Base-by-base conservation (phyloP, 2,329 filamentous ascomycete genomes). In the Aspergillus versicolor region DNA sequence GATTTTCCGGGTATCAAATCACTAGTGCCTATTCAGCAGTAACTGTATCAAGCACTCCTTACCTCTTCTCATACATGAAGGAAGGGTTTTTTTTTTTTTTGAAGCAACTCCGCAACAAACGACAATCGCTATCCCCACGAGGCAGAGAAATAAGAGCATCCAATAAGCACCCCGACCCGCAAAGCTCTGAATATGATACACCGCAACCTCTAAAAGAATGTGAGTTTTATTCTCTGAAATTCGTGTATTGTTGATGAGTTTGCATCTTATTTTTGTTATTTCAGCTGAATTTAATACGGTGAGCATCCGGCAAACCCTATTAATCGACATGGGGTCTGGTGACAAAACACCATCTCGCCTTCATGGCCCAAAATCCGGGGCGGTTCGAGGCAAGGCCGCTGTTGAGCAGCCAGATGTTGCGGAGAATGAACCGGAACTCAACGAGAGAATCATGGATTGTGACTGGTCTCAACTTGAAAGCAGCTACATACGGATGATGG, bases 401-500 rank as follows among this genome's bases (percentile, higher is more conserved):
- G 38, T 17, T 38, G 41, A 50, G 32, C n/a, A 48, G 43, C n/a
- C 38, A 37, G 45, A 27, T 41, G 17, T n/a, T 34, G 30, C 50
- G 9, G 41, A 61, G 30, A 49, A 65, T 54, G 67, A 64, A 49
- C 61, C 57, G 50, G 74, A 55, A 58, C 65, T 83, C 2, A 80
- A 82, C 0, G 80, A 80, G 17, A 74, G 76, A 52, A 75, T 90
- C 59, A 74, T 77, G 45, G 53, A 75, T 67, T 91, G 90, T 67
- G 85, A 92, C 73, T 96, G 92, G 92, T 79, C 87, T 3, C 82
- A 88, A n/a, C 87, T 96, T 32, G 82, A 92, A 71, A 69, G 77
- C 1, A 84, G 85, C 42, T 96, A 92, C 65, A 81, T 87, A 58
- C 76, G 82, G 52, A 85, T 85, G 17, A 83, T 96, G 65, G 74